Evolutionary conservation across 2,329 filamentous ascomycete genomes (phyloP).

Genomic region (Hypoxylon sp.): DNA sequence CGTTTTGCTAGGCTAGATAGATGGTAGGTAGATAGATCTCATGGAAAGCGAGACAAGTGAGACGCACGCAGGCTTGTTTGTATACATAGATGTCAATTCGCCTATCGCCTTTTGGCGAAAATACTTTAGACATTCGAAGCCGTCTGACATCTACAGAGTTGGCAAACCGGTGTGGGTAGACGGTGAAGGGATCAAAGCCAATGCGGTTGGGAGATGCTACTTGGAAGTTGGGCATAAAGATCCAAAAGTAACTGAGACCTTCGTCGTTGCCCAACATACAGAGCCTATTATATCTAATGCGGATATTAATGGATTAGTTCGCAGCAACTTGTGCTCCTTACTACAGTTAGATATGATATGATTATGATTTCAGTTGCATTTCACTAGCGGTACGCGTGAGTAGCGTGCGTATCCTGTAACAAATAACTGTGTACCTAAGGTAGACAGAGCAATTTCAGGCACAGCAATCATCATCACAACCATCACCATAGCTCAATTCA

Average conservation of each 20-base stretch:
- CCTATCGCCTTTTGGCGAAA: neutral
- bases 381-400: neutral
- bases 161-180: neutral
- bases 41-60: neutral
- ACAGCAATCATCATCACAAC: conserved; percentile 4
- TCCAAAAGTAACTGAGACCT: neutral
- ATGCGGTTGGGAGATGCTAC: neutral
- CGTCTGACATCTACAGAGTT: neutral
- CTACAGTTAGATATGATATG: neutral
- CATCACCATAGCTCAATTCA: neutral
- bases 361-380: neutral
- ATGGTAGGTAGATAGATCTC: too few relatives aligned
- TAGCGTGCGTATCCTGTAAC: neutral
- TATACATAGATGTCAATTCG: neutral
- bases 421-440: too few relatives aligned
- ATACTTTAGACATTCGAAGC: neutral
- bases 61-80: neutral
- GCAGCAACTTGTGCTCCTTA: neutral
- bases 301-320: neutral
- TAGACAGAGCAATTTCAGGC: neutral
- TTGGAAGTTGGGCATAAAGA: neutral
- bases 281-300: neutral
- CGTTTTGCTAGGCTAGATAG: neutral
- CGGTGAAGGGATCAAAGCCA: neutral
- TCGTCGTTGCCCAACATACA: neutral